A percentile compares a stretch with the other conserved stretches of the same genome.
phyloP scores from a whole-genome alignment of 2,329 filamentous ascomycete species.

The Fusarium keratoplasticum region DNA sequence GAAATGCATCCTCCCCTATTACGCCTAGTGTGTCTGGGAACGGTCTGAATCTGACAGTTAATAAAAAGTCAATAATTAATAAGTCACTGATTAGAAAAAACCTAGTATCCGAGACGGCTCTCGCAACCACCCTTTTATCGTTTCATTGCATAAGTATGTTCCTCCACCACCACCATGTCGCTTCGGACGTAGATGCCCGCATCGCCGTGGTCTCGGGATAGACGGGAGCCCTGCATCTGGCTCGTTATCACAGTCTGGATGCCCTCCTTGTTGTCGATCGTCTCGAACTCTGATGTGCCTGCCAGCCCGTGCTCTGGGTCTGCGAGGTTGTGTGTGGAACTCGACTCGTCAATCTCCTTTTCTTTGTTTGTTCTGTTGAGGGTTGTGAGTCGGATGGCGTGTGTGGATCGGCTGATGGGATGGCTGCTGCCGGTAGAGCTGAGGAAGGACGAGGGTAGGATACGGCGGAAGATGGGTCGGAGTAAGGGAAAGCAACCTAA shows the following conservation, averaged over 20 bases:
- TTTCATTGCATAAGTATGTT: slow-evolving; percentile 19
- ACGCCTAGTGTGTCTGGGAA: background rate
- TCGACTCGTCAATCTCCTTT: slow-evolving; percentile 35
- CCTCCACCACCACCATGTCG: slow-evolving; percentile 33
- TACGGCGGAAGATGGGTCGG: slow-evolving; percentile 36
- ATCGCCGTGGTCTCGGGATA: slow-evolving; percentile 17
- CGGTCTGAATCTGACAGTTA: background rate
- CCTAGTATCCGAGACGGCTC: background rate
- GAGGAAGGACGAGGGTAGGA: slow-evolving; percentile 38
- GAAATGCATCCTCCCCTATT: background rate
- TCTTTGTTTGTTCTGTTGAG: slow-evolving; percentile 36
- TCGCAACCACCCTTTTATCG: slow-evolving; percentile 5
- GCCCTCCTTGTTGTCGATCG: slow-evolving; percentile 7
- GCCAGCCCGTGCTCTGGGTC: slow-evolving; percentile 24
- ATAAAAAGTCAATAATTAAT: slow-evolving; percentile 4
- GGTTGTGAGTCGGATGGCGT: slow-evolving; percentile 31
- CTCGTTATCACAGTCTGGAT: slow-evolving; percentile 31
- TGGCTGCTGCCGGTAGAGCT: slow-evolving; percentile 38
- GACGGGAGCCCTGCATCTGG: background rate
- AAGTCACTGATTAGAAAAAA: background rate
- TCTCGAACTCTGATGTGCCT: slow-evolving; percentile 25
- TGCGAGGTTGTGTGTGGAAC: slow-evolving; percentile 39
- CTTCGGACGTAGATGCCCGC: slow-evolving; percentile 31
- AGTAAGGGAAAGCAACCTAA: slow-evolving; percentile 39
- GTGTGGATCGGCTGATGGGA: slow-evolving; percentile 31